Evolutionary conservation across 1,284 basidiomycete genomes (phyloP), one percentile per base, ranked within the genome.

Genomic region (Somion occarium): DNA sequence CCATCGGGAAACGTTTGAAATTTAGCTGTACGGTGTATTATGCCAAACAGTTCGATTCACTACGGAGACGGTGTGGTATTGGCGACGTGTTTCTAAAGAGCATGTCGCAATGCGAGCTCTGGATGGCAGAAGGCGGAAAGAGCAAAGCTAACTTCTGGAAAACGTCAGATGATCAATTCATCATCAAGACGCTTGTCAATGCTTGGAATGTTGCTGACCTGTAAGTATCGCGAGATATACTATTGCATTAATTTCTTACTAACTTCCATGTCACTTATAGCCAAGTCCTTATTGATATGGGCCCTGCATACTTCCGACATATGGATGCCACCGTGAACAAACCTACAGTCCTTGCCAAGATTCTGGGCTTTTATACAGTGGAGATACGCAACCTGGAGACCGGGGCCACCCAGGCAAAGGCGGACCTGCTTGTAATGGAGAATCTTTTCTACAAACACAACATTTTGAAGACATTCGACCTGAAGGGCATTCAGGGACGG

Each of bases 141-240:
- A 85, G 83, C 64, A 78, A 74, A 60, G 81, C 82, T 3, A 82
- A 84, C 56, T 91, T 91, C 61, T 88, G 86, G 83, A 88, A 85
- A 73, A 89, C 86, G 41, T 63, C 69, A 15, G 88, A 91, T 62
- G 80, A 86, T 57, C 72, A 80, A 52, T 89, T 85, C 63, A 83
- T 91, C 58, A 85, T 91, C 70, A 91, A 91, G 75, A 88, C 88
- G 12, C 67, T 91, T 50, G 83, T 91, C 4, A 83, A 86, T 66
- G 86, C 87, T 11, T 91, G 88, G 88, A 89, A 88, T 63, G 87
- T 89, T 34, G 85, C 84, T 5, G 88, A 91, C 67, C 66, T 87
- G 88, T 89, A 60, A 71, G 85, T 77, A 41, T n/a, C n/a, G n/a
- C 39, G 19, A 41, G 5, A 5, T 41, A 41, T 22, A 7, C 30